Conservation (phyloP, 306 rosid species). For the Casuarina cunninghamiana region DNA sequence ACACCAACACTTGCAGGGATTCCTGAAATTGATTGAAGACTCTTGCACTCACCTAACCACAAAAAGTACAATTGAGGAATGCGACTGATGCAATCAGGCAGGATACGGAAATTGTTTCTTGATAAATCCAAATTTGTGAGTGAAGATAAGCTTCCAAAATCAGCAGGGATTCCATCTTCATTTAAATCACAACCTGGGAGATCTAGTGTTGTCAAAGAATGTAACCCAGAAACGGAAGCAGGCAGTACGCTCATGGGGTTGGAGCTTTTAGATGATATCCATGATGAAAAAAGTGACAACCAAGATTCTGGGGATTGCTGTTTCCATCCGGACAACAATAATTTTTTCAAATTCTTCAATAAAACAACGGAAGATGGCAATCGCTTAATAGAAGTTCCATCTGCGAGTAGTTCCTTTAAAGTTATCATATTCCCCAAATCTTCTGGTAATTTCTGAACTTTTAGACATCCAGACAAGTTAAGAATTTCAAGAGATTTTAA, state of each 20-base stretch:
- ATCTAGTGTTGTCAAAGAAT: not conserved
- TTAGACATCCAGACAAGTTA: not conserved
- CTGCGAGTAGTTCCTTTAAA: not conserved
- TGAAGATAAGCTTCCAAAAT: not conserved
- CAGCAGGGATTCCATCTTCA: not conserved
- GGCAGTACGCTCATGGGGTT: not conserved
- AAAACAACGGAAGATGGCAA: not conserved
- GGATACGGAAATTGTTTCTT: not conserved
- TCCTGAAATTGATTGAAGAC: not conserved
- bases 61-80: not conserved
- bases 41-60: not conserved
- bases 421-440: not conserved
- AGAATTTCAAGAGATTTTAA: not conserved
- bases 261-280: not conserved
- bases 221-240: not conserved
- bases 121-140: not conserved
- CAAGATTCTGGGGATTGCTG: not conserved
- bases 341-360: no score
- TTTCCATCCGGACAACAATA: not conserved
- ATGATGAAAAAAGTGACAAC: not conserved
- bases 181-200: not conserved
- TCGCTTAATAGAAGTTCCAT: not conserved
- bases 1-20: not conserved
- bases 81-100: not conserved
- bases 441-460: not conserved